Evolutionary conservation across 2,329 filamentous ascomycete genomes (phyloP).

Genomic region (Aulographum hederae): DNA sequence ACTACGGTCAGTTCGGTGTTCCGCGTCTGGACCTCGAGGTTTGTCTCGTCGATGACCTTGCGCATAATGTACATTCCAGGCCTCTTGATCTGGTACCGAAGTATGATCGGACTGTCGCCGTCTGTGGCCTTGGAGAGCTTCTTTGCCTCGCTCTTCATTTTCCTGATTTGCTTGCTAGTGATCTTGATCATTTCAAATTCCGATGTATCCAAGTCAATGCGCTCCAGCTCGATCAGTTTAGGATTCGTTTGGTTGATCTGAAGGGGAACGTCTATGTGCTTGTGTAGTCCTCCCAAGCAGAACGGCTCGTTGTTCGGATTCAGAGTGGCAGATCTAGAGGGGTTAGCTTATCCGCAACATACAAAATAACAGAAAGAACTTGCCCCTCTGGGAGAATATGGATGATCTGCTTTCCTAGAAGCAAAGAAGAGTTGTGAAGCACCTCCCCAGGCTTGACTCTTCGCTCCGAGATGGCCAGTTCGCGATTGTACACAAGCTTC

Average conservation of each 20-base stretch:
- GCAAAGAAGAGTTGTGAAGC: conserved; percentile 80
- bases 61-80: conserved; percentile 72
- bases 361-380: conserved; percentile 10
- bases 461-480: conserved; percentile 82
- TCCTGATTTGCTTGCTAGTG: conserved; percentile 53
- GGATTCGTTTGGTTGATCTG: conserved; percentile 88
- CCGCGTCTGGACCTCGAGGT: conserved; percentile 70
- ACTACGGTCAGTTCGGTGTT: conserved; percentile 69
- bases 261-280: conserved; percentile 54
- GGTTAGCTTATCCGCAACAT: conserved; percentile 5
- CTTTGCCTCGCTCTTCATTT: conserved; percentile 51
- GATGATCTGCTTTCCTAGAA: conserved; percentile 91
- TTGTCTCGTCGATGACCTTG: conserved; percentile 80
- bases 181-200: conserved; percentile 66
- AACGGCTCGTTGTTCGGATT: conserved; percentile 70
- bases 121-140: conserved; percentile 30
- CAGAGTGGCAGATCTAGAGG: conserved; percentile 56
- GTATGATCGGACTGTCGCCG: conserved; percentile 39
- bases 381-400: conserved; percentile 91
- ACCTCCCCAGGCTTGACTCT: conserved; percentile 78
- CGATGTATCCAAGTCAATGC: conserved; percentile 67
- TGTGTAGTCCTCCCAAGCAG: conserved; percentile 51
- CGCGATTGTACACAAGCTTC: conserved; percentile 78
- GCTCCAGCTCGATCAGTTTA: conserved; percentile 71
- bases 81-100: conserved; percentile 64